Conservation (phyloP, 768 basidiomycete species). For the Auricularia sp. region DNA sequence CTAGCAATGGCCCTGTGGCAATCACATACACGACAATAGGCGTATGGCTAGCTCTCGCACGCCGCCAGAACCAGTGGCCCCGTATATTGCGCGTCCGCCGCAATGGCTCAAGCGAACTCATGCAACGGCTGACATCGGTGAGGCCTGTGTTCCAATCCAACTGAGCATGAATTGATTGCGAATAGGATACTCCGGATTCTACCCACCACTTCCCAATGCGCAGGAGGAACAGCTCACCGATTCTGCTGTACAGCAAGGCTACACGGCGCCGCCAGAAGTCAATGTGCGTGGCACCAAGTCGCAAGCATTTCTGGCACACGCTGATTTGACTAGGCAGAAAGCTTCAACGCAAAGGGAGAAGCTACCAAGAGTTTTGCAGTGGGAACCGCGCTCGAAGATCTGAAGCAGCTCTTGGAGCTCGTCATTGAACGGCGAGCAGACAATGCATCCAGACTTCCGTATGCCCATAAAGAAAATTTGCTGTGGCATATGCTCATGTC, state of each 20-base stretch:
- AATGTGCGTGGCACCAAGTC: slow-evolving; percentile 33
- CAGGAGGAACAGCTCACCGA: slow-evolving; percentile 67
- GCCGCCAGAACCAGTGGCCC: not conserved
- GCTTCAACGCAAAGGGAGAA: too few relatives aligned
- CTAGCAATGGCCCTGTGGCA: too few relatives aligned
- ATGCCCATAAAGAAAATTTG: slow-evolving; percentile 17
- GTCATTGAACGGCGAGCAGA: too few relatives aligned
- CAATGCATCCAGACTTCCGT: too few relatives aligned
- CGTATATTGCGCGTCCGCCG: slow-evolving; percentile 34
- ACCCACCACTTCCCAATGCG: slow-evolving; percentile 64
- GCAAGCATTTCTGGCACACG: too few relatives aligned
- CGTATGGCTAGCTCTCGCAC: not conserved
- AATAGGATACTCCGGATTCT: slow-evolving; percentile 65
- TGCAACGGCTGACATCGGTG: slow-evolving; percentile 59
- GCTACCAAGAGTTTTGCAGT: too few relatives aligned
- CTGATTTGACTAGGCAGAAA: too few relatives aligned
- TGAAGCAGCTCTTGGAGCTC: too few relatives aligned
- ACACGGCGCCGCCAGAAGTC: slow-evolving; percentile 42
- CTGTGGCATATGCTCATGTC: not conserved
- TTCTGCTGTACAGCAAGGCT: slow-evolving; percentile 56
- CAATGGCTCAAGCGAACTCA: slow-evolving; percentile 64
- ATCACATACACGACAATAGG: too few relatives aligned
- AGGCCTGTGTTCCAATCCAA: slow-evolving; percentile 10
- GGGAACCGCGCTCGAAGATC: too few relatives aligned
- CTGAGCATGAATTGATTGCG: not conserved